These are phyloP conservation scores for Bidens hawaiensis DNA, from an alignment of 140 eudicot genomes.

Conservation along the genomic window DNA sequence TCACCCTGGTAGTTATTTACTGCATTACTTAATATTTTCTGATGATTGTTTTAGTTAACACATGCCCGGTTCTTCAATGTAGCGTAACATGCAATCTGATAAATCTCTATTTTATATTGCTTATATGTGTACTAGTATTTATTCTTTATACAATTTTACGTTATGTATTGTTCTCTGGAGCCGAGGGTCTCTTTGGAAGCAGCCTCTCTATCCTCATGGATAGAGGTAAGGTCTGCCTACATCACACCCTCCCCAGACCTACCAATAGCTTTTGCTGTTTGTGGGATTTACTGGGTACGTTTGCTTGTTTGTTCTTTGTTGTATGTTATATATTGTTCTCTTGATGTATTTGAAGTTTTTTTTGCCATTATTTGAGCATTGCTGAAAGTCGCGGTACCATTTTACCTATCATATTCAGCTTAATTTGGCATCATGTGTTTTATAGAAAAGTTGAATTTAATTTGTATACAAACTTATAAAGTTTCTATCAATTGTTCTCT, in stretches of 20 bases:
- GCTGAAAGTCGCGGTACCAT: neutral
- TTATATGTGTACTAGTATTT: neutral
- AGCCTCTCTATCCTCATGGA: too few relatives aligned
- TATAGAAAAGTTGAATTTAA: neutral
- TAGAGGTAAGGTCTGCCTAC: too few relatives aligned
- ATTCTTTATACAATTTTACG: neutral
- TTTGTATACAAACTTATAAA: neutral
- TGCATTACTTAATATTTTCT: neutral
- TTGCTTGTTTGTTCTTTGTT: neutral
- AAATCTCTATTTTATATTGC: neutral
- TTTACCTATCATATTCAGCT: constrained; percentile 1
- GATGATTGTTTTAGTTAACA: neutral
- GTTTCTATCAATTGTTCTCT: constrained; percentile 8
- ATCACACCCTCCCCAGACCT: too few relatives aligned
- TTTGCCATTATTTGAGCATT: neutral
- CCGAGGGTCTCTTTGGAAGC: too few relatives aligned
- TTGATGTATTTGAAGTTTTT: neutral
- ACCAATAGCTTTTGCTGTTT: too few relatives aligned
- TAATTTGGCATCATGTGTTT: constrained; percentile 6
- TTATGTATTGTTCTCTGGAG: neutral
- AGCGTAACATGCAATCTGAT: neutral
- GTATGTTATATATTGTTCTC: neutral
- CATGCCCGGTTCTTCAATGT: neutral
- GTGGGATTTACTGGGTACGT: too few relatives aligned
- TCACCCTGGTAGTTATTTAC: neutral